Conservation (phyloP, 1,284 basidiomycete species). For the Ustilago tritici region DNA sequence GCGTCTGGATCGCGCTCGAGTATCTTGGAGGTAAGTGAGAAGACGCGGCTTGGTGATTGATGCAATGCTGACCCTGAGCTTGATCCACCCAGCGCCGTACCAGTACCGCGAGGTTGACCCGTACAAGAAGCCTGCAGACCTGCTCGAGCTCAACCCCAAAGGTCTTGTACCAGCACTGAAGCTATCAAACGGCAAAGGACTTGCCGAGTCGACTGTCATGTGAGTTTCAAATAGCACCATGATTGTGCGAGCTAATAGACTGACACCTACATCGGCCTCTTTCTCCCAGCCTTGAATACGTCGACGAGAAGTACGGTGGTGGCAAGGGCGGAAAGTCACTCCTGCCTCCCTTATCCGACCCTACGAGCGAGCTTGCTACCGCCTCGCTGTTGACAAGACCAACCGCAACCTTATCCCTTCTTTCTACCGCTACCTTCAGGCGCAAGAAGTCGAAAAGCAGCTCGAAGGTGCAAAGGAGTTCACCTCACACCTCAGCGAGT, state of each 20-base stretch:
- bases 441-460: conserved; percentile 77
- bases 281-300: conserved; percentile 76
- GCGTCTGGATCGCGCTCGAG: conserved; percentile 80
- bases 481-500: conserved; percentile 73
- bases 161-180: conserved; percentile 81
- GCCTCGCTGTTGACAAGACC: conserved; percentile 78
- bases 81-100: conserved; percentile 36
- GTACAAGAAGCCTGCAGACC: conserved; percentile 81
- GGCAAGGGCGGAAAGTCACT: conserved; percentile 70
- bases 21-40: conserved; percentile 44
- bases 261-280: too few relatives aligned
- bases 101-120: conserved; percentile 79
- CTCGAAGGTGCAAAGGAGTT: conserved; percentile 76
- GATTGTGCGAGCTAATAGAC: neutral
- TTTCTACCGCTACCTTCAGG: conserved; percentile 83
- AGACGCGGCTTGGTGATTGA: neutral
- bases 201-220: conserved; percentile 61
- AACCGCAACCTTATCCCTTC: conserved; percentile 78
- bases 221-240: conserved; percentile 12
- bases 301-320: conserved; percentile 77
- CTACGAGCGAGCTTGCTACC: conserved; percentile 77
- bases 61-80: conserved; percentile 36
- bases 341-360: conserved; percentile 75
- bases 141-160: conserved; percentile 82
- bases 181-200: conserved; percentile 69